Percentiles rank a stretch among this genome's conserved stretches.
Evolutionary conservation across 2,329 filamentous ascomycete genomes (phyloP).

Genomic region (Bisporella sp.): DNA sequence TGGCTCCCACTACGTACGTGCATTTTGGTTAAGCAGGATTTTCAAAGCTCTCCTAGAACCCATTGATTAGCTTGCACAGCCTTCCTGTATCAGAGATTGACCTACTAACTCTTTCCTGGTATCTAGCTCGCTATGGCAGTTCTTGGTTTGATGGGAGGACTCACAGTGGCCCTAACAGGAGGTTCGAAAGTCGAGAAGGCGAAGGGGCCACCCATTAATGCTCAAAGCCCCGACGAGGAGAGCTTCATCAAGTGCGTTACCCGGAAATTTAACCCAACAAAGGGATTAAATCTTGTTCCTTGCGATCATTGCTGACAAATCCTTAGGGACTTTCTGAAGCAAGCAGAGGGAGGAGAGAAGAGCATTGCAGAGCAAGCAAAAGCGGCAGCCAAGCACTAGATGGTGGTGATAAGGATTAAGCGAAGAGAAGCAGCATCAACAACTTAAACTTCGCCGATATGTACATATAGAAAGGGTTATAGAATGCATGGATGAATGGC

Average conservation of each 20-base stretch:
- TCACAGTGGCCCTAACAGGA: slow-evolving; percentile 13
- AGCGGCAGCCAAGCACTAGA: neutral
- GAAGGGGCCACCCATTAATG: slow-evolving; percentile 27
- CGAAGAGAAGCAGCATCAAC: neutral
- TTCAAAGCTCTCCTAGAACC: no score
- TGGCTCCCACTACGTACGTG: slow-evolving; percentile 28
- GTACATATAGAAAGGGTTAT: slow-evolving; percentile 2
- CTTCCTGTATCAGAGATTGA: no score
- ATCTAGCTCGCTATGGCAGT: slow-evolving; percentile 26
- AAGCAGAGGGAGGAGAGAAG: slow-evolving; percentile 15
- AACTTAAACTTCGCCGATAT: neutral
- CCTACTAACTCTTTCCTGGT: neutral
- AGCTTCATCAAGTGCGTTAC: slow-evolving; percentile 28
- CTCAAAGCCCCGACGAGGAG: slow-evolving; percentile 28
- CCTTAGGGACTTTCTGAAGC: slow-evolving; percentile 20
- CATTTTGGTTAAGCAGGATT: no score
- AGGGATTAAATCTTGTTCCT: neutral
- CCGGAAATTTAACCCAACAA: neutral
- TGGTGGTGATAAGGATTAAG: neutral
- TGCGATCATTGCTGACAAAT: slow-evolving; percentile 5
- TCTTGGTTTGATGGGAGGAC: slow-evolving; percentile 19
- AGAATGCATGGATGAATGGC: slow-evolving; percentile 1
- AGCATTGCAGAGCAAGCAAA: slow-evolving; percentile 2
- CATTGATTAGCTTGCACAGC: no score
- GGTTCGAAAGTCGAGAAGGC: slow-evolving; percentile 21